These are phyloP conservation scores for Aphanomyces stellatus DNA, from an alignment of 352 stramenopile species.

Conservation along the genomic window DNA sequence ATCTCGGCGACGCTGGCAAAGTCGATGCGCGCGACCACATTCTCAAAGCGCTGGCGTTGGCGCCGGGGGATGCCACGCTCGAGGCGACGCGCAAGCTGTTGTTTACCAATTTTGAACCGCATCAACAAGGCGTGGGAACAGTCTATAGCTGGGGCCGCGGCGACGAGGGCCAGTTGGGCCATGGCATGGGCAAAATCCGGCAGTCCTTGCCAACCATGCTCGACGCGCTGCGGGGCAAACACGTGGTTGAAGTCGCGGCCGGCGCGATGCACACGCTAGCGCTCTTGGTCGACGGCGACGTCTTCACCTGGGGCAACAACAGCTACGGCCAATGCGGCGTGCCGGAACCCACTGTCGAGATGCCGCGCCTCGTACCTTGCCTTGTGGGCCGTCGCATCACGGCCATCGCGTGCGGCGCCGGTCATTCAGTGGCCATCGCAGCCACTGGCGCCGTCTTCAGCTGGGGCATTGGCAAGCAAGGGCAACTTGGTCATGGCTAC, in stretches of 20 bases:
- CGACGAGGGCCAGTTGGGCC: constrained; percentile 12
- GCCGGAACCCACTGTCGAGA: neutral
- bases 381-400: neutral
- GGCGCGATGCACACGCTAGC: constrained; percentile 13
- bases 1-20: neutral
- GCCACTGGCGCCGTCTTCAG: neutral
- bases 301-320: constrained; percentile 20
- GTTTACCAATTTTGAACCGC: neutral
- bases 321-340: constrained; percentile 13
- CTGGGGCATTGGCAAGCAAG: constrained; percentile 19
- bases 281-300: neutral
- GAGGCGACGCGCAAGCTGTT: neutral
- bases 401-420: constrained; percentile 7
- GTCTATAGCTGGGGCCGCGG: constrained; percentile 19
- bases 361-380: neutral
- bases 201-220: constrained; percentile 10
- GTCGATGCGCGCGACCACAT: neutral
- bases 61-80: neutral
- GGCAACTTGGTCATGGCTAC: constrained; percentile 5
- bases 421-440: constrained; percentile 6
- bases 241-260: constrained; percentile 11
- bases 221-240: constrained; percentile 6
- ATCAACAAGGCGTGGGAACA: neutral
- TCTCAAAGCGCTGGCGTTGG: neutral
- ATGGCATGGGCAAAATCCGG: neutral